A percentile compares a stretch with the other conserved stretches of the same genome.
phyloP scores from a whole-genome alignment of 2,329 filamentous ascomycete species.

The Fusarium azukiicola region DNA sequence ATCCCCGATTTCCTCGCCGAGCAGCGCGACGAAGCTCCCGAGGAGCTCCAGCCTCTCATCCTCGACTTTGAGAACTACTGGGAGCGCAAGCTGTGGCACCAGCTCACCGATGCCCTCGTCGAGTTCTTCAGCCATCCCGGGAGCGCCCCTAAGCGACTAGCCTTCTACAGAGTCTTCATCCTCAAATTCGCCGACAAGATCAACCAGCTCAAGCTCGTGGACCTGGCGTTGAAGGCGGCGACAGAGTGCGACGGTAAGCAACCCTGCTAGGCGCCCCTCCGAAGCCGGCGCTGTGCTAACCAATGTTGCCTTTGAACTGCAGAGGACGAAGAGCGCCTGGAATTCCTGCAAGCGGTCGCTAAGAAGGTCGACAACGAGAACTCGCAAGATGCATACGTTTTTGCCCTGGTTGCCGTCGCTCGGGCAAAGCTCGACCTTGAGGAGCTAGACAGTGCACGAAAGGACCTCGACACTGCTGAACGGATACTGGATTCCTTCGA shows the following conservation, averaged over 20 bases:
- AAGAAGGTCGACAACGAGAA: conserved; percentile 95
- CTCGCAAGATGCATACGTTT: conserved; percentile 97
- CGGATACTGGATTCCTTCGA: conserved; percentile 95
- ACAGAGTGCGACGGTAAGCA: conserved; percentile 89
- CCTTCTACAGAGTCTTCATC: conserved; percentile 97
- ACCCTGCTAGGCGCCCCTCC: conserved; percentile 14
- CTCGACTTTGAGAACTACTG: conserved; percentile 97
- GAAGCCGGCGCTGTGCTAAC: conserved; percentile 39
- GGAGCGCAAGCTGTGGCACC: conserved; percentile 99
- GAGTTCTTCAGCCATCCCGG: conserved; percentile 92
- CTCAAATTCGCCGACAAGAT: conserved; percentile 99
- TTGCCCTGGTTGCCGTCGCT: conserved; percentile 94
- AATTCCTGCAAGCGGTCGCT: conserved; percentile 91
- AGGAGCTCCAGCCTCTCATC: conserved; percentile 93
- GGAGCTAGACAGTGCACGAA: conserved; percentile 90
- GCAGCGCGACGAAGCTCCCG: conserved; percentile 92
- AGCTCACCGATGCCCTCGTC: conserved; percentile 94
- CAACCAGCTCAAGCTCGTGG: conserved; percentile 98
- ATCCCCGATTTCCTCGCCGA: conserved; percentile 96
- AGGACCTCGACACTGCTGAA: conserved; percentile 93
- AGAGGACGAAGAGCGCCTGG: conserved; percentile 93
- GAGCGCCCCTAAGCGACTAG: conserved; percentile 91
- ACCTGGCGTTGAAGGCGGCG: conserved; percentile 92
- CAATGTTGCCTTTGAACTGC: conserved; percentile 26
- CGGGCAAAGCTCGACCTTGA: conserved; percentile 91